Evolutionary conservation across 2,329 filamentous ascomycete species (phyloP).

Genomic region (Biscogniauxia sp.): DNA sequence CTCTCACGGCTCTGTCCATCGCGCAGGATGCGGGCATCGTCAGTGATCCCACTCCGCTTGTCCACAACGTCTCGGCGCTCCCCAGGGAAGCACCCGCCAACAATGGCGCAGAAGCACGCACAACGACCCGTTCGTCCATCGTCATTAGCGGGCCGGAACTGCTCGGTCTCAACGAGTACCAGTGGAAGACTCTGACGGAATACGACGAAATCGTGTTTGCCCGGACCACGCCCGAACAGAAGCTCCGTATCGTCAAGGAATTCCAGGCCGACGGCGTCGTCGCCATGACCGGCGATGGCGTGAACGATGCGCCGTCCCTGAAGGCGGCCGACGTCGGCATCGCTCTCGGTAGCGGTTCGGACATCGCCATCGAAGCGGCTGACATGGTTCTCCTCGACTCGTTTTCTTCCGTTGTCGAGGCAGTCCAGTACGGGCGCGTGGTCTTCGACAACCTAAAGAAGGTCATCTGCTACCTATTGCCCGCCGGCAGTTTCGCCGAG

Average conservation of each 20-base stretch:
- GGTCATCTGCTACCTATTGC: slow-evolving; percentile 70
- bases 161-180: slow-evolving; percentile 60
- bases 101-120: slow-evolving; percentile 15
- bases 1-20: slow-evolving; percentile 71
- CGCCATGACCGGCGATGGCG: slow-evolving; percentile 83
- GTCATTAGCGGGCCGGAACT: slow-evolving; percentile 66
- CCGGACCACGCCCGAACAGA: slow-evolving; percentile 74
- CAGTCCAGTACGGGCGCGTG: slow-evolving; percentile 68
- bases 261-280: slow-evolving; percentile 67
- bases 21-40: slow-evolving; percentile 71
- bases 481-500: slow-evolving; percentile 71
- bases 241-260: slow-evolving; percentile 74
- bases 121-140: slow-evolving; percentile 45
- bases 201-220: slow-evolving; percentile 77
- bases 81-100: slow-evolving; percentile 32
- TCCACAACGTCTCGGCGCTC: slow-evolving; percentile 56
- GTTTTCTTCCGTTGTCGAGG: slow-evolving; percentile 70
- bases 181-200: slow-evolving; percentile 64
- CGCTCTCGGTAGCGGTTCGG: slow-evolving; percentile 75
- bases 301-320: slow-evolving; percentile 82
- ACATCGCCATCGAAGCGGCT: slow-evolving; percentile 78
- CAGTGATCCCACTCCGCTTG: slow-evolving; percentile 44
- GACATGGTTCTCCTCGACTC: slow-evolving; percentile 79
- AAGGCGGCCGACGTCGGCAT: slow-evolving; percentile 80
- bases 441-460: slow-evolving; percentile 83